Conservation (phyloP, 2,329 filamentous ascomycete species). For the Akanthomyces uredinophilus region DNA sequence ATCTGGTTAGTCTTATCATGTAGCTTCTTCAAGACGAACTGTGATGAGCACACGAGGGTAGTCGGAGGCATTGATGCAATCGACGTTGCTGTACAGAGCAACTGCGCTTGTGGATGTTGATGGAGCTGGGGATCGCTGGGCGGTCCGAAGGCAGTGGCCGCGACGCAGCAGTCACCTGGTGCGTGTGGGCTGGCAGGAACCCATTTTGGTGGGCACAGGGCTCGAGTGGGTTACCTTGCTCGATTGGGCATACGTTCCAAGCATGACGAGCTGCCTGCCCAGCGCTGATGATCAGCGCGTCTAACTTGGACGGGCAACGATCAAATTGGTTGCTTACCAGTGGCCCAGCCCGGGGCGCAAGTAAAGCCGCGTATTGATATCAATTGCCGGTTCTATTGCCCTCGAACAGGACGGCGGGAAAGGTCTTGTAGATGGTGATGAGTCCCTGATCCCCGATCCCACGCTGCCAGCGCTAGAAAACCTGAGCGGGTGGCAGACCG, state of each 20-base stretch:
- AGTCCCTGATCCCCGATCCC: not conserved
- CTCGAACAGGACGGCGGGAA: not conserved
- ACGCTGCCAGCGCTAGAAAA: not conserved
- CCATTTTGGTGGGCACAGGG: not conserved
- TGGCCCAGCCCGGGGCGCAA: not conserved
- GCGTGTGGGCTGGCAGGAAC: not conserved
- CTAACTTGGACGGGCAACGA: not conserved
- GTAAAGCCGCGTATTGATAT: not conserved
- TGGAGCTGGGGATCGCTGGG: constrained; percentile 1
- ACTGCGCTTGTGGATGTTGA: not conserved
- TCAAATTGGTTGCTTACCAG: not conserved
- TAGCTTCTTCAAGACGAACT: not conserved
- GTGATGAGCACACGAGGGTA: not conserved
- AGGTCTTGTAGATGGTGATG: not conserved
- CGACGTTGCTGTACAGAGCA: not conserved
- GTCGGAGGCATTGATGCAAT: not conserved
- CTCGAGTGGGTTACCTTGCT: not conserved
- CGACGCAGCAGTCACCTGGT: not conserved
- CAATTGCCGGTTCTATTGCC: not conserved
- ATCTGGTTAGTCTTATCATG: not conserved
- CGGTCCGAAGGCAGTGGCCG: constrained; percentile 1
- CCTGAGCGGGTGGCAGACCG: not conserved
- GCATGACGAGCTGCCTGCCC: not conserved
- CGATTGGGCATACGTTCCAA: not conserved
- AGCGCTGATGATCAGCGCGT: not conserved